Base-by-base conservation (phyloP, 192 early-diverging fungal genomes). In the Kappamyces sp. region DNA sequence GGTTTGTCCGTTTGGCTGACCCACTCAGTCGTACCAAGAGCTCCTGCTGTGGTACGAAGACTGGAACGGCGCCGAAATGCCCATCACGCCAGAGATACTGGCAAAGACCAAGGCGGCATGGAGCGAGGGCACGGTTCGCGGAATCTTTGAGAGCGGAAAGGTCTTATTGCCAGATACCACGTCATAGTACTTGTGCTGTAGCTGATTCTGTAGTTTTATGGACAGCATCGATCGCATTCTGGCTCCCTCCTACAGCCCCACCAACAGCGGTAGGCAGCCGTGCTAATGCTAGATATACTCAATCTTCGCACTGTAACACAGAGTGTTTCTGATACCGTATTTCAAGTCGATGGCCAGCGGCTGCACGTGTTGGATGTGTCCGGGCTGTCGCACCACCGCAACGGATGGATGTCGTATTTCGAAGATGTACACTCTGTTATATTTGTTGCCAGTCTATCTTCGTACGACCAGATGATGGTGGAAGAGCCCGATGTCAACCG, bases 381-480 rank as follows among this genome's bases (percentile, higher is more conserved):
- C 36, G 63, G 63, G 46, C 46, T 40, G 23, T 39, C 40, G 36
- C n/a, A 59, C 35, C 33, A 54, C n/a, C 52, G 50, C 5, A 42
- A 62, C 9, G 23, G 13, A n/a, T 78, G 76, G 76, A 59, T 65
- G 9, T 66, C 70, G 1, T 78, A 74, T 54, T 75, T 78, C 65
- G 65, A 69, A 40, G 46, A 71, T 10, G 54, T 78, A 1, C 23
- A 63, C 8, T 67, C 71, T 5, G 75, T 78, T 47, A 47, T 78
- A 23, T 78, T 74, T 55, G 54, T 75, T 7, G 55, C 58, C 5
- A 66, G 70, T 9, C 36, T 72, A 23, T 52, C 70, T 5, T 31
- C 63, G 4, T 78, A 75, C 50, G 69, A 78, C 65, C 67, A 75
- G 62, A 55, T 63, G 49, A 50, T 75, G 7, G 69, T 62, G 3